Evolutionary conservation across 495 filamentous ascomycete species (phyloP), one percentile per base, ranked within the genome.

Genomic region (Apodospora peruviana): DNA sequence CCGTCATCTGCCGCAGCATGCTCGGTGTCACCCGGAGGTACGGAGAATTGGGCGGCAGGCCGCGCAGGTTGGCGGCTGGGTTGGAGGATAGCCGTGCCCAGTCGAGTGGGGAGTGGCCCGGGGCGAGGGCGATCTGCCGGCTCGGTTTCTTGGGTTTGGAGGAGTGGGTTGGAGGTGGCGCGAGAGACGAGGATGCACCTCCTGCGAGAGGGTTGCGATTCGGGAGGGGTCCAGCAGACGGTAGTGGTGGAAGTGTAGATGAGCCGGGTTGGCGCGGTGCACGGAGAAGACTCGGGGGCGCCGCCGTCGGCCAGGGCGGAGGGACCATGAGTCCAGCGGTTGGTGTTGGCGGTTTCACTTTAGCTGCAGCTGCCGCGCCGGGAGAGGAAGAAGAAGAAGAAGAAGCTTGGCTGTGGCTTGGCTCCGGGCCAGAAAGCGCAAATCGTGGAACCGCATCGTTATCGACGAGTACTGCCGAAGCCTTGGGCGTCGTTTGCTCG

Each of bases 21-120:
- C 81, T 84, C 7, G 91, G 91, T 10, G 90, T 84, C 9, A 98
- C 87, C 5, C 59, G 75, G 62, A 75, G 65, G 62, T 77, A 79
- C 1, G 69, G 64, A 0, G 68, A 63, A 0, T 51, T 58, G 0
- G 65, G 51, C 1, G 73, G 65, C 0, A 78, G 57, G 45, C 81
- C 81, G 22, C 84, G 82, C 9, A 95, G 81, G 53, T 87, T 82
- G 39, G 77, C 77, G 5, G 74, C 70, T 3, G 86, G 84, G 42
- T 78, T 74, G n/a, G 72, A 69, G 2, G 80, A 75, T 1, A 94
- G 79, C 12, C 82, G 80, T 21, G 93, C 93, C 93, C 93, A 98
- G 76, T 98, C 93, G 5, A 98, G 83, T 0, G 93, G 93, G 1
- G 87, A 91, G 73, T 87, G 90, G 32, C 93, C 93, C 0, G 93